Base-by-base conservation (phyloP, 768 basidiomycete species). In the Coprinopsis marcescibilis region DNA sequence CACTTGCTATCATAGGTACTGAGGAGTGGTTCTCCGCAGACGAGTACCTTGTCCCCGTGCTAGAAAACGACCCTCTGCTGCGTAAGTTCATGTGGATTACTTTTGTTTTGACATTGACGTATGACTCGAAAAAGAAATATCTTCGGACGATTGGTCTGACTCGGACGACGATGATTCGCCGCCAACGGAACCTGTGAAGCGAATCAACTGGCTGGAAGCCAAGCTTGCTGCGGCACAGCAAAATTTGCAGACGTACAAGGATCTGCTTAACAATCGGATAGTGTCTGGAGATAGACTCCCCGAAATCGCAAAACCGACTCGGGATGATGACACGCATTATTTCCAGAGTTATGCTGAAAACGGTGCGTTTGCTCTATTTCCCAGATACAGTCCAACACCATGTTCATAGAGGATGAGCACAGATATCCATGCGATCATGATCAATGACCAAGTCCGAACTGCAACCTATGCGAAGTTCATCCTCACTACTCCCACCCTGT, bases 381-480 rank as follows among this genome's bases (percentile, higher is more conserved):
- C 2, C 2, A 12, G 21, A 20, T 10, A 20, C 38, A 10, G 21
- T 15, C 11, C 21, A 40, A 24, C 15, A 5, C 5, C 4, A 20
- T 11, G 25, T 6, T 8, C 4, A 24, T 8, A 20, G 38, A 19
- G 25, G 21, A 45, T 4, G 6, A 7, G 25, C 21, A 24, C 57
- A 93, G 91, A 96, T 54, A 94, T 96, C 41, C 95, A 98, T 60
- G 88, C 92, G 24, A 78, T 91, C 51, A 98, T 98, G 95, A 87
- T 98, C 48, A 86, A 90, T 58, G 95, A 98, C 61, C 85, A 85
- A 70, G 89, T 94, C 39, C 78, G 95, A 45, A 98, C 95, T 1
- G 82, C 93, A 19, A 84, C 91, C 1, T 98, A 98, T 62, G 91
- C 90, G 10, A 77, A 85, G 15, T 98, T 89, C 66, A 94, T 97